Evolutionary conservation across 2,329 filamentous ascomycete species (phyloP), one percentile per base, ranked within the genome.

Genomic region (Botrytis elliptica): DNA sequence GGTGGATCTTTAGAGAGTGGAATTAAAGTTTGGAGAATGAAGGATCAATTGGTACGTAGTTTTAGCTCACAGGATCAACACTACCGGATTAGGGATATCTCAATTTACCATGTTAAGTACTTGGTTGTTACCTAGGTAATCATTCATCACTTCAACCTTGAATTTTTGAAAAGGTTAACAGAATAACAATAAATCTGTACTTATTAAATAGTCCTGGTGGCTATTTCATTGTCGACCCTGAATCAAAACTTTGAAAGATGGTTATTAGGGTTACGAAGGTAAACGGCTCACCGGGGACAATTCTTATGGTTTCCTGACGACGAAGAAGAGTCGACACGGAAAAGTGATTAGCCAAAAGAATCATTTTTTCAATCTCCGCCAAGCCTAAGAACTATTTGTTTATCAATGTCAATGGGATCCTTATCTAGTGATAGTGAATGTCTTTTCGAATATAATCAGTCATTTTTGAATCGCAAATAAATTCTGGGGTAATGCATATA

Each of bases 31-130:
- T 59, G 46, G 62, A 57, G 52, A 25, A 9, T n/a, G 68, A 70
- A 62, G 49, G 44, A 72, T 65, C 40, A 62, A 52, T 52, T 65
- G 16, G 25, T 33, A 33, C 33, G 33, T 12, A 40, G 69, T 55
- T 71, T 71, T 71, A 66, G 69, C 59, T 71, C 44, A 42, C 69
- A 71, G 38, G 38, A 71, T 57, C 18, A 68, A 42, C 66, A 68
- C 66, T 38, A 57, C 36, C 49, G 55, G 49, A 33, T 36, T 57
- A 29, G 18, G 36, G 18, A 69, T 69, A 25, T 55, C 22, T 67
- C 36, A 66, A 63, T 63, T 18, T 16, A n/a, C 36, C 60, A 63
- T 64, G 25, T 8, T 40, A 44, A 25, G 38, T 29, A 55, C 36
- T 9, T 64, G 25, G 14, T 40, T 42, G 25, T 40, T 64, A 29